phyloP scores from a whole-genome alignment of 1,139 yeast species.

The Torulaspora pretoriensis region DNA sequence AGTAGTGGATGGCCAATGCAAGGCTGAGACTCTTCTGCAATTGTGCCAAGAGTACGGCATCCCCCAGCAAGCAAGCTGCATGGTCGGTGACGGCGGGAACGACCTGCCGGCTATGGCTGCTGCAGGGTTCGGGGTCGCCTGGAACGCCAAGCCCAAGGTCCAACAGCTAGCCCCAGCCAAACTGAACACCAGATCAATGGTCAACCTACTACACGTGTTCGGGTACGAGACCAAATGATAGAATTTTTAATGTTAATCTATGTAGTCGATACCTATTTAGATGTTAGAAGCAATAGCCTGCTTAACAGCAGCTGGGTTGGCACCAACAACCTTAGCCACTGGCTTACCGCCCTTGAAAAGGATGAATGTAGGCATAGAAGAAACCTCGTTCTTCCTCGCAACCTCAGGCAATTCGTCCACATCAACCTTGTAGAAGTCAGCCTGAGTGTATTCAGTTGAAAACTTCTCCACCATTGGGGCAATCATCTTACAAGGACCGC shows the following conservation, averaged over 20 bases:
- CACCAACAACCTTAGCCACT: constrained; percentile 76
- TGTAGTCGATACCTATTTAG: constrained; percentile 3
- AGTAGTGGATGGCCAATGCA: constrained; percentile 79
- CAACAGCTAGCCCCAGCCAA: constrained; percentile 77
- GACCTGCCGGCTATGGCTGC: constrained; percentile 88
- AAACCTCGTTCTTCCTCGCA: constrained; percentile 67
- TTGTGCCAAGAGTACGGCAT: constrained; percentile 64
- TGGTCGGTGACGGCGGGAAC: constrained; percentile 97
- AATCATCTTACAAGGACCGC: constrained; percentile 96
- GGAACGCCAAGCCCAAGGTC: constrained; percentile 95
- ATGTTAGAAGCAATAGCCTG: constrained; percentile 55
- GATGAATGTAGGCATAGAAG: constrained; percentile 87
- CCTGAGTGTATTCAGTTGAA: constrained; percentile 50
- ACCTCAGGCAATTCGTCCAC: constrained; percentile 74
- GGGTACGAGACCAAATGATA: constrained; percentile 47
- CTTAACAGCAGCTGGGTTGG: constrained; percentile 78
- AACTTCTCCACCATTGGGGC: constrained; percentile 86
- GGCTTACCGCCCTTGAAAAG: constrained; percentile 73
- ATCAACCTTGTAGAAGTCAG: constrained; percentile 77
- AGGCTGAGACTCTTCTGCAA: constrained; percentile 66
- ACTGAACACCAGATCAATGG: constrained; percentile 64
- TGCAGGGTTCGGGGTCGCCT: constrained; percentile 94
- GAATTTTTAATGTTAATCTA: constrained; percentile 1
- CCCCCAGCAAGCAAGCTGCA: constrained; percentile 57
- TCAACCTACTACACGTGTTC: constrained; percentile 72